phyloP scores from a whole-genome alignment of 441 rosid genomes.

The Adansonia madagascariensis region DNA sequence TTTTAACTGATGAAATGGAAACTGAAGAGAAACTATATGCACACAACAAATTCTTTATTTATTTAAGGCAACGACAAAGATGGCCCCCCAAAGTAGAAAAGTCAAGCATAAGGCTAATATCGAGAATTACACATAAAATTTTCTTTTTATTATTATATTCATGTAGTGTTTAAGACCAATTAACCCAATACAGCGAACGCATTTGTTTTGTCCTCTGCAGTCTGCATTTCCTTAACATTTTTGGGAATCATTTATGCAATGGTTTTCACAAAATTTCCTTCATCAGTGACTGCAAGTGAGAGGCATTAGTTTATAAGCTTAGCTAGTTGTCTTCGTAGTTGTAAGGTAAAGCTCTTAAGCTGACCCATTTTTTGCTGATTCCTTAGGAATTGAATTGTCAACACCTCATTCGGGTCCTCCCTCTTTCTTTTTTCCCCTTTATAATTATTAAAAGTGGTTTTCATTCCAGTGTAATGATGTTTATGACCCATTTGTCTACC shows the following conservation, averaged over 20 bases:
- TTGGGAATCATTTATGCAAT: neutral
- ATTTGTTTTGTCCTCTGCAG: neutral
- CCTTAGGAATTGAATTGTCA: constrained; percentile 21
- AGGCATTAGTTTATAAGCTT: neutral
- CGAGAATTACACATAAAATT: neutral
- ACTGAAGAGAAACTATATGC: neutral
- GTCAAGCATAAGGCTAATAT: constrained; percentile 26
- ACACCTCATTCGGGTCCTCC: constrained; percentile 10
- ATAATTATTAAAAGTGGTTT: neutral
- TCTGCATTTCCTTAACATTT: neutral
- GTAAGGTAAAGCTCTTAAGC: neutral
- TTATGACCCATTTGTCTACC: neutral
- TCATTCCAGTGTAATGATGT: neutral
- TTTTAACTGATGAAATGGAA: constrained; percentile 5
- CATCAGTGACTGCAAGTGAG: neutral
- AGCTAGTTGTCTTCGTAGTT: neutral
- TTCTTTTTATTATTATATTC: constrained; percentile 8
- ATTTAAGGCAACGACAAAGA: neutral
- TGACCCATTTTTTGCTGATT: constrained; percentile 22
- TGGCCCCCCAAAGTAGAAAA: constrained; percentile 21
- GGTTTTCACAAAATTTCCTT: neutral
- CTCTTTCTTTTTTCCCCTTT: neutral
- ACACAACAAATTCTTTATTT: neutral
- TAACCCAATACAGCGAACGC: too few relatives aligned
- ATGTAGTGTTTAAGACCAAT: too few relatives aligned